A percentile compares a stretch with the other conserved stretches of the same genome.
Conservation (phyloP, 371 early-diverging fungal genomes). For the Chytridiales sp. region DNA sequence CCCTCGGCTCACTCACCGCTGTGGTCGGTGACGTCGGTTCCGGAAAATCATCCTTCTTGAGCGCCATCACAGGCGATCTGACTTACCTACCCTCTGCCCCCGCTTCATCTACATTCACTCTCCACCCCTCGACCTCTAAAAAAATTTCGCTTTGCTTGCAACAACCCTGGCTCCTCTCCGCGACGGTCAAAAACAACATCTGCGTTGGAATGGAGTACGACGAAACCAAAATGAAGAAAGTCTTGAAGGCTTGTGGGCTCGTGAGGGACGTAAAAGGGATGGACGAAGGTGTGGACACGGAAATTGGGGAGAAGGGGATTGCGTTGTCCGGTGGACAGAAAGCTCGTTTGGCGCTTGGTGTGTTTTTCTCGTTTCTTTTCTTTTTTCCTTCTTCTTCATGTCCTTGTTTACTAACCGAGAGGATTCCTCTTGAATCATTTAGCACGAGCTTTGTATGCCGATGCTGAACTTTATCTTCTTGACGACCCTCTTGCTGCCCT, state of each 20-base stretch:
- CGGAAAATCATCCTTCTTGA: conserved; percentile 37
- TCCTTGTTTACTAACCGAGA: too few relatives aligned
- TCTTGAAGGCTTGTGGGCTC: conserved; percentile 23
- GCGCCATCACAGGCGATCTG: conserved; percentile 42
- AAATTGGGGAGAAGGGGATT: conserved; percentile 76
- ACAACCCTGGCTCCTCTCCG: conserved; percentile 21
- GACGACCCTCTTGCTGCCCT: conserved; percentile 45
- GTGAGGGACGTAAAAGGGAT: conserved; percentile 36
- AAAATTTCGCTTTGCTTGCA: conserved; percentile 50
- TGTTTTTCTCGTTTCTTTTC: too few relatives aligned
- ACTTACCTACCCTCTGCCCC: conserved; percentile 1
- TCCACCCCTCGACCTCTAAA: neutral
- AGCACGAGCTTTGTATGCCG: conserved; percentile 47
- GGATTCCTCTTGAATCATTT: too few relatives aligned
- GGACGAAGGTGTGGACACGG: conserved; percentile 68
- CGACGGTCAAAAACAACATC: conserved; percentile 22
- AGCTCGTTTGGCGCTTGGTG: too few relatives aligned
- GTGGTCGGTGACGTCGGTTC: conserved; percentile 40
- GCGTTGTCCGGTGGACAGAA: conserved; percentile 51
- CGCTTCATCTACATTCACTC: neutral
- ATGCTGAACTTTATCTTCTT: conserved; percentile 54
- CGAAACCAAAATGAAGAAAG: conserved; percentile 12
- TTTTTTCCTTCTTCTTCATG: too few relatives aligned
- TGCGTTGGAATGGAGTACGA: conserved; percentile 26
- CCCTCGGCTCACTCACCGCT: conserved; percentile 5